Base-by-base conservation (phyloP, 2,329 filamentous ascomycete species). In the Thermothelomyces thermophilus region DNA sequence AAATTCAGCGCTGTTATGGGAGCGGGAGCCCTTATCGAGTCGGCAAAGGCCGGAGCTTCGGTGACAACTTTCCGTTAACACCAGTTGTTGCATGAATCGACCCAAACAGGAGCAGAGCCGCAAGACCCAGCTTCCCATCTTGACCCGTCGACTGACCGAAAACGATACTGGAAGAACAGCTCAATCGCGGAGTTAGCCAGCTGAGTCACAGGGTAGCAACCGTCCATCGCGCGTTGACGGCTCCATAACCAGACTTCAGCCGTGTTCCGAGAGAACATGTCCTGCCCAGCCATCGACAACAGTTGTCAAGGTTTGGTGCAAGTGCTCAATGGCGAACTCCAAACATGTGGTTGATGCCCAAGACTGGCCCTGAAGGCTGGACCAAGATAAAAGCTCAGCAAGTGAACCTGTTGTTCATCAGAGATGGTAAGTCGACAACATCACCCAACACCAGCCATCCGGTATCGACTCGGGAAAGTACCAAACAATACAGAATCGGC, bases 261-360 rank as follows among this genome's bases (percentile, higher is more conserved):
- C 41, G 41, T 24, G 28, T 10, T 11, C 22, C 6, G 9, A 22
- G 10, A 33, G n/a, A 20, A 26, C 28, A 28, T 33, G 41, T 41
- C 7, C 28, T 24, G 26, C 16, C 20, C 19, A 31, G 9, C n/a
- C 28, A 30, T 14, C 36, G 17, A 24, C 13, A n/a, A 28, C 28
- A 14, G 7, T n/a, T 13, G 16, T 3, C 36, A 7, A 26, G 4
- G 24, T 26, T 26, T 26, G 31, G 28, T 35, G 22, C 28, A 11
- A 41, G 19, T 52, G 50, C 50, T 48, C 50, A 48, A 45, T 33
- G 40, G 50, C 50, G 50, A n/a, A 48, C 20, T 16, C 22, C 28
- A n/a, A 48, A 5, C 28, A 30, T 30, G 31, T 1, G 35, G 36
- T 33, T 28, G 17, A 10, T 11, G 8, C 33, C 5, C 7, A 3